These are phyloP conservation scores for Debaryomyces nepalensis DNA, from an alignment of 1,139 yeast genomes.

Conservation along the genomic window DNA sequence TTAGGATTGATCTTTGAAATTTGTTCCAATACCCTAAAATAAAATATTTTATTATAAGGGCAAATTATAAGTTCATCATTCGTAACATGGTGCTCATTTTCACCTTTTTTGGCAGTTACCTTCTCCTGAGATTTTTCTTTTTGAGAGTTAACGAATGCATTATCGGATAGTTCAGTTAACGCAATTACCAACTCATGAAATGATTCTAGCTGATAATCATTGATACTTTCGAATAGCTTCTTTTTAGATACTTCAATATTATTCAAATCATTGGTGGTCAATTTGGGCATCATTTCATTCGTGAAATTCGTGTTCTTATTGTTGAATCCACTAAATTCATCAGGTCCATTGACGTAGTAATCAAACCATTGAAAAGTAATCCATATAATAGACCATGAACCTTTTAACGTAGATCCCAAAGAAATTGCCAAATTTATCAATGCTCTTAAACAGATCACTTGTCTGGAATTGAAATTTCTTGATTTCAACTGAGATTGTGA, in stretches of 20 bases:
- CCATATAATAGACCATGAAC: constrained; percentile 72
- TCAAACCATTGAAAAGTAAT: constrained; percentile 78
- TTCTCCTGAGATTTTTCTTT: constrained; percentile 11
- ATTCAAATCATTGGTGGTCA: constrained; percentile 49
- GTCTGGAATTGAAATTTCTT: constrained; percentile 60
- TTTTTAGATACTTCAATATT: constrained; percentile 58
- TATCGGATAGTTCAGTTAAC: constrained; percentile 48
- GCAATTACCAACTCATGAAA: constrained; percentile 52
- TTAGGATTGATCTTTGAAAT: constrained; percentile 54
- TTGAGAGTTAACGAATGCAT: constrained; percentile 17
- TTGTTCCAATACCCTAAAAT: constrained; percentile 43
- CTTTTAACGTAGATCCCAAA: constrained; percentile 69
- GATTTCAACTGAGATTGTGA: constrained; percentile 23
- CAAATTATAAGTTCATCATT: constrained; percentile 28
- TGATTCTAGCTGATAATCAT: constrained; percentile 53
- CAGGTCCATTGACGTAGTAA: constrained; percentile 65
- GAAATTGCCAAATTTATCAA: constrained; percentile 76
- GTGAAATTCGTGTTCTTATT: constrained; percentile 24
- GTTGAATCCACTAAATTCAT: constrained; percentile 39
- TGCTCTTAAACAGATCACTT: constrained; percentile 79
- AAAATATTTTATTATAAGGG: constrained; percentile 48
- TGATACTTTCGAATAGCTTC: constrained; percentile 67
- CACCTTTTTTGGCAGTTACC: constrained; percentile 14
- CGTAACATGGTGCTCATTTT: background rate
- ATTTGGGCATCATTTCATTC: constrained; percentile 29